A percentile compares a stretch with the other conserved stretches of the same genome.
phyloP scores from a whole-genome alignment of 2,329 filamentous ascomycete species.

The Cladophialophora exuberans region DNA sequence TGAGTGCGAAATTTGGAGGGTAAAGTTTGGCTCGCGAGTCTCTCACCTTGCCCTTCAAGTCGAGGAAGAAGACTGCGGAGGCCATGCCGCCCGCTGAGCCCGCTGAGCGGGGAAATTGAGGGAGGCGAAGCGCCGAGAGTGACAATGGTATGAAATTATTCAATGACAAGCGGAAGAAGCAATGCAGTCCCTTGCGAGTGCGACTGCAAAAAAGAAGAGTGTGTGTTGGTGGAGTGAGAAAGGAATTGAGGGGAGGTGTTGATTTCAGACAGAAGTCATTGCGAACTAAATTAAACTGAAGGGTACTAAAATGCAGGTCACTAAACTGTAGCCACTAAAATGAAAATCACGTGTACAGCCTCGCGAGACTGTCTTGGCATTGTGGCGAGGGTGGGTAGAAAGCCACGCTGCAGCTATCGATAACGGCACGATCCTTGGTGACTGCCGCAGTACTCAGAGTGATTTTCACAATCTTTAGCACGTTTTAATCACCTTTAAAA shows the following conservation, averaged over 20 bases:
- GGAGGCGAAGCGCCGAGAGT: not conserved
- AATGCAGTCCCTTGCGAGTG: not conserved
- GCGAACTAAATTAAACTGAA: not conserved
- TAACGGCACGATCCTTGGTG: too few species aligned
- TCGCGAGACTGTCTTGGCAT: too few species aligned
- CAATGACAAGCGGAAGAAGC: not conserved
- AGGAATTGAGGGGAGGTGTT: not conserved
- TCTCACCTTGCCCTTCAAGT: constrained; percentile 98
- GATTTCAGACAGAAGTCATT: not conserved
- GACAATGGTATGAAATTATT: not conserved
- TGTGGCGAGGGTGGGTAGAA: too few species aligned
- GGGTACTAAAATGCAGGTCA: not conserved
- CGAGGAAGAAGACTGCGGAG: constrained; percentile 96
- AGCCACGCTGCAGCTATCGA: too few species aligned
- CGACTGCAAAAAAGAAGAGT: not conserved
- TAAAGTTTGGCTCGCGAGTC: not conserved
- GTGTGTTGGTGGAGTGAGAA: not conserved
- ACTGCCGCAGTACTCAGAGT: too few species aligned
- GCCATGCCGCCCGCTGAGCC: constrained; percentile 68
- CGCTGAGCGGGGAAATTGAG: not conserved
- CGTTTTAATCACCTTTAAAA: too few species aligned
- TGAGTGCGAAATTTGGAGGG: not conserved
- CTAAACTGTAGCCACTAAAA: too few species aligned
- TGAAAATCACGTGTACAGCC: too few species aligned
- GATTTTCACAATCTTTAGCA: too few species aligned